A percentile compares a stretch with the other conserved stretches of the same genome.
phyloP scores from a whole-genome alignment of 306 rosid genomes.

The Boehmeria nivea region DNA sequence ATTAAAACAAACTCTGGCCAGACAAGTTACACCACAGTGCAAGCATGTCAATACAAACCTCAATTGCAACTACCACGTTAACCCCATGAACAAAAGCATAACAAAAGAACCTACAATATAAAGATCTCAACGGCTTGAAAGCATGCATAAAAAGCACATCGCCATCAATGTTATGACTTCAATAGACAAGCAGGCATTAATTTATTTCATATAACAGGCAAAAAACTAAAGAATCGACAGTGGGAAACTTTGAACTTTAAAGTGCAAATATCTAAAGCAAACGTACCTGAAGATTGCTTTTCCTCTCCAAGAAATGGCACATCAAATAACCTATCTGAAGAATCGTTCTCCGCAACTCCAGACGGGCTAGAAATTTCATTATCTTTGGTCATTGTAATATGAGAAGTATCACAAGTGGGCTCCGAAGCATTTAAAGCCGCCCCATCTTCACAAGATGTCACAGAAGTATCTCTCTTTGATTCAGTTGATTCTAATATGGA shows the following conservation, averaged over 20 bases:
- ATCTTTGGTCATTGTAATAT: conserved; percentile 41
- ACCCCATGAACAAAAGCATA: no score
- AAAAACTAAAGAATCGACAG: no score
- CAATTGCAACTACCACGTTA: no score
- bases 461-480: conserved; percentile 40
- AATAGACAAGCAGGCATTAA: not conserved
- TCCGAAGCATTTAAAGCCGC: conserved; percentile 42
- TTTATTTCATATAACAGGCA: not conserved
- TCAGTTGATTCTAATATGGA: conserved; percentile 47
- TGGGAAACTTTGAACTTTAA: not conserved
- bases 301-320: conserved; percentile 59
- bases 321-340: conserved; percentile 50
- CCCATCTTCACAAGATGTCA: conserved; percentile 51
- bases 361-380: conserved; percentile 35
- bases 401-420: conserved; percentile 40
- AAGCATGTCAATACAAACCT: no score
- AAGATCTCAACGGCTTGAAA: no score
- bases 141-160: no score
- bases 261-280: conserved; percentile 1
- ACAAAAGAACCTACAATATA: no score
- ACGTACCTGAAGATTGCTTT: conserved; percentile 56
- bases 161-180: no score
- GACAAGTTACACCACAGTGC: no score
- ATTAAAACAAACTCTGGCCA: no score
- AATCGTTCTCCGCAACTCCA: conserved; percentile 43